Conservation (phyloP, 78 protist genomes). For the Dictyostelium citrinum region DNA sequence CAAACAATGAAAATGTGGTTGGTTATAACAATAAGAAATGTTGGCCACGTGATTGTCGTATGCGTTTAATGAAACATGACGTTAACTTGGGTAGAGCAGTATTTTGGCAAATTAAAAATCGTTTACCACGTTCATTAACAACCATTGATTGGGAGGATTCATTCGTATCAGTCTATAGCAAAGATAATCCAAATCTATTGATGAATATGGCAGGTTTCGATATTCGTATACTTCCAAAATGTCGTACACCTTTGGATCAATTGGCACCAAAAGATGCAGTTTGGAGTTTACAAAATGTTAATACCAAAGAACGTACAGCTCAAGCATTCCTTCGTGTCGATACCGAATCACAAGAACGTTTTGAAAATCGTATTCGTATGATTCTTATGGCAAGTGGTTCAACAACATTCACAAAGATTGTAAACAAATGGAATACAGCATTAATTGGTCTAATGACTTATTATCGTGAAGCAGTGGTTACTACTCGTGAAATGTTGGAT, state of each 20-base stretch:
- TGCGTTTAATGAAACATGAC: constrained; percentile 99
- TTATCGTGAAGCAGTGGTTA: constrained; percentile 96
- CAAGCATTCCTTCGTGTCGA: constrained; percentile 98
- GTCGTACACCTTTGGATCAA: constrained; percentile 86
- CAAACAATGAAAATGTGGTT: constrained; percentile 99
- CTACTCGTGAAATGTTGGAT: constrained; percentile 97
- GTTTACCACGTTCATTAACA: constrained; percentile 98
- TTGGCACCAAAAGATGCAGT: constrained; percentile 93
- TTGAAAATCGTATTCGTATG: constrained; percentile 97
- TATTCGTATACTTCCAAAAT: constrained; percentile 96
- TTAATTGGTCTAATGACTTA: constrained; percentile 98
- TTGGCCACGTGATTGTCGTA: constrained; percentile 99
- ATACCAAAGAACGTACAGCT: constrained; percentile 92
- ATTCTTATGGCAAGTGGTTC: constrained; percentile 98
- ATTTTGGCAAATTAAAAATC: constrained; percentile 97
- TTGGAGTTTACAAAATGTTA: constrained; percentile 97
- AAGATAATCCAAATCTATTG: constrained; percentile 99
- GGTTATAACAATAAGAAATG: constrained; percentile 99
- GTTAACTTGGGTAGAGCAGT: constrained; percentile 99
- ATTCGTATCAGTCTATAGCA: constrained; percentile 96
- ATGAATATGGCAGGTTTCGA: constrained; percentile 99
- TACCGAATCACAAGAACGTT: constrained; percentile 86
- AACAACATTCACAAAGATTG: constrained; percentile 99
- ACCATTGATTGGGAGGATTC: constrained; percentile 95
- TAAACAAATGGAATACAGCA: constrained; percentile 99